phyloP scores from a whole-genome alignment of 2,329 filamentous ascomycete genomes.

The Exophiala mesophila region DNA sequence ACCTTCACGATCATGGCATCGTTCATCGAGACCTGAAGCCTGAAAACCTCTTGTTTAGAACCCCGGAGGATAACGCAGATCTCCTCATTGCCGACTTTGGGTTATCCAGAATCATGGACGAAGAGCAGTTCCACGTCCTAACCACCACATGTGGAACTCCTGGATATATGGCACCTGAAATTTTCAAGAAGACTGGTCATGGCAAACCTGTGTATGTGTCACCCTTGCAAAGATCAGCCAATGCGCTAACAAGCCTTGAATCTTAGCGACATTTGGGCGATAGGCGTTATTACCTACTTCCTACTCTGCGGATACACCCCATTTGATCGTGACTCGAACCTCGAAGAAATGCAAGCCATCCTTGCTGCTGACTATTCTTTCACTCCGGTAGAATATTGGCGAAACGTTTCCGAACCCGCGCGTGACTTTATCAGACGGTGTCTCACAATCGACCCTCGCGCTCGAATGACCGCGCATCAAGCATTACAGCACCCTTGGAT shows the following conservation, averaged over 20 bases:
- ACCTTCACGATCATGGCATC: conserved; percentile 96
- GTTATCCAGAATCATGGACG: conserved; percentile 94
- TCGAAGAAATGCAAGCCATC: conserved; percentile 99
- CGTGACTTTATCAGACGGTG: conserved; percentile 91
- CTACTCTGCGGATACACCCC: conserved; percentile 96
- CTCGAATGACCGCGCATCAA: conserved; percentile 86
- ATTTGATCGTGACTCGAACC: conserved; percentile 93
- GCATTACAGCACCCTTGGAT: conserved; percentile 63
- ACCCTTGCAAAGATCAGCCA: too few species aligned
- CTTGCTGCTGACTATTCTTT: conserved; percentile 95
- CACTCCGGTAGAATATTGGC: conserved; percentile 93
- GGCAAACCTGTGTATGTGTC: conserved; percentile 80
- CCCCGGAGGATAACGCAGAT: conserved; percentile 95
- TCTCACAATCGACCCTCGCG: conserved; percentile 79
- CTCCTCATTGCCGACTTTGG: conserved; percentile 96
- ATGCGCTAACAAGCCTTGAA: too few species aligned
- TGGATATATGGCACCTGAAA: conserved; percentile 98
- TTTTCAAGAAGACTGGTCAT: conserved; percentile 97
- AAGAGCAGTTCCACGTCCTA: conserved; percentile 94
- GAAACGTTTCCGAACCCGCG: conserved; percentile 77
- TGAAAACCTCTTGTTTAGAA: conserved; percentile 93
- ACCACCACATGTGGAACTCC: conserved; percentile 97
- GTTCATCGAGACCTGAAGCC: conserved; percentile 97
- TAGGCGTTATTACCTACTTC: conserved; percentile 98
- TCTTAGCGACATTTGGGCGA: conserved; percentile 82